Conservation (phyloP, 805 yeast genomes). For the Teunomyces lycoperdinae region DNA sequence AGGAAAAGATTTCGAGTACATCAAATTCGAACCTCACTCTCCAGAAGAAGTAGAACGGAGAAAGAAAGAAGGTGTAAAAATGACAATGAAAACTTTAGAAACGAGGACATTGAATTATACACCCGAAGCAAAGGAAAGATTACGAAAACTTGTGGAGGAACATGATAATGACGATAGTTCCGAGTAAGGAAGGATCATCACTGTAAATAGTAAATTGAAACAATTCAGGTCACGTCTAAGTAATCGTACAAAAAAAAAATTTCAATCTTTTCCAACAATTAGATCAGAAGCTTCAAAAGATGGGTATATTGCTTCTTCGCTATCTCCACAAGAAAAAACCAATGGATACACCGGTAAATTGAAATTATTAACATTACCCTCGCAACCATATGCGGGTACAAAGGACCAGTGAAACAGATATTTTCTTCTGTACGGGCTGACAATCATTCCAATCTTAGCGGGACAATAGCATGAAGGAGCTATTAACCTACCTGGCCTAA, state of each 20-base stretch:
- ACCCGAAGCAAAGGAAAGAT: constrained; percentile 40
- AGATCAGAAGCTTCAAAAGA: background rate
- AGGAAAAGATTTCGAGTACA: constrained; percentile 38
- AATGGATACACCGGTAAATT: background rate
- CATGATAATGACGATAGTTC: constrained; percentile 6
- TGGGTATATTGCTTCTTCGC: background rate
- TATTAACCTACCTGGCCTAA: background rate
- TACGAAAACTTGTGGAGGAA: constrained; percentile 22
- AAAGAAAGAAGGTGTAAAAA: constrained; percentile 27
- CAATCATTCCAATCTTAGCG: background rate
- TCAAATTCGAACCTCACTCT: constrained; percentile 37
- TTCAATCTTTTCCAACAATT: background rate
- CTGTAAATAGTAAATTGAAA: background rate
- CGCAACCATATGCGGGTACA: background rate
- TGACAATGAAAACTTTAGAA: constrained; percentile 29
- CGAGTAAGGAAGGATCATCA: background rate
- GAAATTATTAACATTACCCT: background rate
- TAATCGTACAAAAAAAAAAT: background rate
- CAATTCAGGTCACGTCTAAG: background rate
- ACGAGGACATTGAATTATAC: constrained; percentile 39
- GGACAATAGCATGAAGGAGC: background rate
- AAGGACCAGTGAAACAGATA: background rate
- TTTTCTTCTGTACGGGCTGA: background rate
- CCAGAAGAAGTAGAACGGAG: constrained; percentile 39
- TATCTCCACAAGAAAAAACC: background rate